These are phyloP conservation scores for Talaromyces proteolyticus DNA, from an alignment of 495 filamentous ascomycete genomes.

Conservation along the genomic window DNA sequence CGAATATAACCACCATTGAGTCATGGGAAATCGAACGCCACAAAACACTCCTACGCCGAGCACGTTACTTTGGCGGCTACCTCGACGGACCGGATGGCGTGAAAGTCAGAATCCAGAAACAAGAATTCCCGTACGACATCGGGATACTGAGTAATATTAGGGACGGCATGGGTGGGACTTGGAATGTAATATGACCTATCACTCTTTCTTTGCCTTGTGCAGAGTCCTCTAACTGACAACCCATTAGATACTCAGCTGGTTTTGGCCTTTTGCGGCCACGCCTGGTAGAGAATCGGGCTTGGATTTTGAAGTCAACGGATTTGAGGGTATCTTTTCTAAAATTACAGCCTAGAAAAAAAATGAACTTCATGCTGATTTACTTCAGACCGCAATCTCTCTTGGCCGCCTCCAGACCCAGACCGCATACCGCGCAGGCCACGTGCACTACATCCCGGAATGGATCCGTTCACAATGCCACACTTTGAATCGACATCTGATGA, in stretches of 20 bases:
- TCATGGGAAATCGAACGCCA: conserved; percentile 90
- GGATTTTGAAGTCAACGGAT: conserved; percentile 75
- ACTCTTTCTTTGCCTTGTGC: background rate
- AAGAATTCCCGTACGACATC: conserved; percentile 91
- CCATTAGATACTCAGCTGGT: conserved; percentile 48
- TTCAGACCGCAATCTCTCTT: conserved; percentile 47
- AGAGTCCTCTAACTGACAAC: conserved; percentile 5
- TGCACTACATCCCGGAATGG: conserved; percentile 13
- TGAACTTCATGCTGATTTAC: background rate
- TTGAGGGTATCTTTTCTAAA: conserved; percentile 57
- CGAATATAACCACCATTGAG: conserved; percentile 83
- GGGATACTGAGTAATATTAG: conserved; percentile 76
- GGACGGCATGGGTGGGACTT: conserved; percentile 65
- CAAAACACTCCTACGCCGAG: conserved; percentile 60
- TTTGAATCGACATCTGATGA: conserved; percentile 36
- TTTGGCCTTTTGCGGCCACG: conserved; percentile 56
- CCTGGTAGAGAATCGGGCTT: conserved; percentile 52
- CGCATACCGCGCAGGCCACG: conserved; percentile 51
- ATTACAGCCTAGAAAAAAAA: background rate
- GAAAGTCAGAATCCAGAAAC: conserved; percentile 47
- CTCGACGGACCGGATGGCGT: conserved; percentile 57
- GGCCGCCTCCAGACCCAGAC: conserved; percentile 91
- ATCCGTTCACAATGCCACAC: conserved; percentile 26
- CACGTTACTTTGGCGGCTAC: conserved; percentile 49
- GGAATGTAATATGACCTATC: conserved; percentile 25